Percentiles rank a stretch among this genome's conserved stretches.
Evolutionary conservation across 2,329 filamentous ascomycete genomes (phyloP).

Genomic region (Scopulariopsis brevicaulis): DNA sequence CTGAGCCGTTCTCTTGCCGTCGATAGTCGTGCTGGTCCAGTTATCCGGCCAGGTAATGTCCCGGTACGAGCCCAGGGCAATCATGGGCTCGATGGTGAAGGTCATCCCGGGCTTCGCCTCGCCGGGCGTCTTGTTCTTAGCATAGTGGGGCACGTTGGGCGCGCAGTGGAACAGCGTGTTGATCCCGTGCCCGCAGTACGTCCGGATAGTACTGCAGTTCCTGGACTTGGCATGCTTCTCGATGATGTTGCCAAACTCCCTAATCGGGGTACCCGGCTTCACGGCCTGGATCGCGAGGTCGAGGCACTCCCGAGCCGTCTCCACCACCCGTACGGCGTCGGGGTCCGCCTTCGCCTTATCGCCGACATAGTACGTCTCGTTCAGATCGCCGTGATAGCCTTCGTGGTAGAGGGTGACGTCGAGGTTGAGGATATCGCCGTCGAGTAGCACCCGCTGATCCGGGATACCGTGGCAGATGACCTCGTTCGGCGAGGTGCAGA

Average conservation of each 20-base stretch:
- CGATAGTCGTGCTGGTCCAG: slow-evolving; percentile 91
- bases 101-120: slow-evolving; percentile 94
- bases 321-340: slow-evolving; percentile 81
- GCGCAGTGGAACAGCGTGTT: slow-evolving; percentile 88
- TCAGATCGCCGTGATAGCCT: slow-evolving; percentile 91
- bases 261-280: slow-evolving; percentile 85
- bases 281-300: slow-evolving; percentile 85
- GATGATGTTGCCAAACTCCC: slow-evolving; percentile 88
- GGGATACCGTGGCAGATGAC: slow-evolving; percentile 98
- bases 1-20: slow-evolving; percentile 83
- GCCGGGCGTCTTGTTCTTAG: slow-evolving; percentile 95
- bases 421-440: slow-evolving; percentile 95
- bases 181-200: slow-evolving; percentile 93
- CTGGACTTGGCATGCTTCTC: slow-evolving; percentile 85
- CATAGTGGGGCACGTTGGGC: slow-evolving; percentile 93
- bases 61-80: slow-evolving; percentile 78
- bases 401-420: slow-evolving; percentile 91
- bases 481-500: slow-evolving; percentile 93
- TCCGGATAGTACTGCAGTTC: slow-evolving; percentile 83
- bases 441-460: slow-evolving; percentile 73
- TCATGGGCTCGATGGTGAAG: slow-evolving; percentile 99
- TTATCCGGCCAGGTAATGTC: slow-evolving; percentile 98
- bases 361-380: slow-evolving; percentile 98
- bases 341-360: slow-evolving; percentile 74
- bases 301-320: slow-evolving; percentile 79